Conservation (phyloP, 1,139 yeast genomes). For the Yamadazyma spencermartinsiae region DNA sequence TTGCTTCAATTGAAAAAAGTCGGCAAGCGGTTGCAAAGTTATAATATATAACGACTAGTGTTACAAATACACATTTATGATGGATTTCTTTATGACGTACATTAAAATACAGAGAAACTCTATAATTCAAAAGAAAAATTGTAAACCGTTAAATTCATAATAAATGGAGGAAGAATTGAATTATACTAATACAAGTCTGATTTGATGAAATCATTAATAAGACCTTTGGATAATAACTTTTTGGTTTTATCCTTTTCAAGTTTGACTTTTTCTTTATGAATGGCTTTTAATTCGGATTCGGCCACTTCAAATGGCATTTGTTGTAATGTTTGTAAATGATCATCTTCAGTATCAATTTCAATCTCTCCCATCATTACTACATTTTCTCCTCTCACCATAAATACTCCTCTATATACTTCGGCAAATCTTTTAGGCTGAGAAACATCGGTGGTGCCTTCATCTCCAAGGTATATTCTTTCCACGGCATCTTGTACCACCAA, state of each 20-base stretch:
- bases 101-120: background rate
- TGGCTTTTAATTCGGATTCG: conserved; percentile 40
- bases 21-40: conserved; percentile 27
- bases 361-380: conserved; percentile 95
- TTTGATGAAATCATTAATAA: conserved; percentile 57
- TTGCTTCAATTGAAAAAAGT: conserved; percentile 25
- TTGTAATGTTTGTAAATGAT: conserved; percentile 55
- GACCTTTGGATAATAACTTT: conserved; percentile 51
- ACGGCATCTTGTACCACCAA: conserved; percentile 87
- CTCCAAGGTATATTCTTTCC: conserved; percentile 72
- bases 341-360: conserved; percentile 85
- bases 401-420: conserved; percentile 75
- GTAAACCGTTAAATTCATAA: conserved; percentile 5
- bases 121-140: background rate
- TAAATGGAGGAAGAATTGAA: conserved; percentile 3
- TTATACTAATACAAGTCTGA: conserved; percentile 48
- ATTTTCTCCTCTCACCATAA: conserved; percentile 94
- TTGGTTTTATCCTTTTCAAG: conserved; percentile 50
- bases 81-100: background rate
- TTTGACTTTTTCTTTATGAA: conserved; percentile 40
- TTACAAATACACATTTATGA: background rate
- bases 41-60: conserved; percentile 13
- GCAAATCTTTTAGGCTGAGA: conserved; percentile 54
- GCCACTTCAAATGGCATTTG: conserved; percentile 67
- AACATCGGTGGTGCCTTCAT: conserved; percentile 27